These are phyloP conservation scores for Primulina tabacum DNA, from an alignment of 257 asterid genomes.

Conservation along the genomic window DNA sequence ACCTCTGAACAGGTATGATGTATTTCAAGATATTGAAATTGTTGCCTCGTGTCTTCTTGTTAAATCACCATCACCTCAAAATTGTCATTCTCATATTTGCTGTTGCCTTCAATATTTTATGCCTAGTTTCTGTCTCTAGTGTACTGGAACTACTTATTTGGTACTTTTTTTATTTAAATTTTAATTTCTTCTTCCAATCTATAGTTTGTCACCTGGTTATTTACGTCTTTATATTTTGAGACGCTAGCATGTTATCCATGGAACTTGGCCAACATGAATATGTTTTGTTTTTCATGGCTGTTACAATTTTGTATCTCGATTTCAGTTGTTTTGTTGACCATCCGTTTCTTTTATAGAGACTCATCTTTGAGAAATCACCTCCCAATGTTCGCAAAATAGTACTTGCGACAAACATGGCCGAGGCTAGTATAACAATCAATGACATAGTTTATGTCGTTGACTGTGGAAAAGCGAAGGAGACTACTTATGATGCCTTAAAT, in stretches of 20 bases:
- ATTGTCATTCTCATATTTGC: constrained; percentile 9
- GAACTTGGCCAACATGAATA: constrained; percentile 9
- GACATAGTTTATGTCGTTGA: constrained; percentile 93
- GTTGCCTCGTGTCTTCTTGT: constrained; percentile 1
- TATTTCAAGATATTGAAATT: constrained; percentile 16
- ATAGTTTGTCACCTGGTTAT: constrained; percentile 10
- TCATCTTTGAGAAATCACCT: constrained; percentile 91
- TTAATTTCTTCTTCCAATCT: constrained; percentile 6
- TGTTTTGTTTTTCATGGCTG: constrained; percentile 10
- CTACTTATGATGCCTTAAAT: constrained; percentile 90
- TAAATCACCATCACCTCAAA: background rate
- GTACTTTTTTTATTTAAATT: background rate
- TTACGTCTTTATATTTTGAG: constrained; percentile 7
- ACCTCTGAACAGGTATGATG: constrained; percentile 80
- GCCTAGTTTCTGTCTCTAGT: constrained; percentile 1
- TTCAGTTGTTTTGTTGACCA: constrained; percentile 19
- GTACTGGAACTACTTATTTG: constrained; percentile 9
- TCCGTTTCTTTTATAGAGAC: constrained; percentile 54
- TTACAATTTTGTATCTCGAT: constrained; percentile 13
- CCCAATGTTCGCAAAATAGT: constrained; percentile 88
- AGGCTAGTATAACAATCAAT: constrained; percentile 98
- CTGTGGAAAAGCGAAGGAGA: constrained; percentile 99
- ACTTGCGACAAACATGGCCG: constrained; percentile 99
- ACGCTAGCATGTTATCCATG: constrained; percentile 15
- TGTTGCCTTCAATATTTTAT: constrained; percentile 10